Conservation (phyloP, 495 filamentous ascomycete genomes). For the Thermochaetoides thermophila region DNA sequence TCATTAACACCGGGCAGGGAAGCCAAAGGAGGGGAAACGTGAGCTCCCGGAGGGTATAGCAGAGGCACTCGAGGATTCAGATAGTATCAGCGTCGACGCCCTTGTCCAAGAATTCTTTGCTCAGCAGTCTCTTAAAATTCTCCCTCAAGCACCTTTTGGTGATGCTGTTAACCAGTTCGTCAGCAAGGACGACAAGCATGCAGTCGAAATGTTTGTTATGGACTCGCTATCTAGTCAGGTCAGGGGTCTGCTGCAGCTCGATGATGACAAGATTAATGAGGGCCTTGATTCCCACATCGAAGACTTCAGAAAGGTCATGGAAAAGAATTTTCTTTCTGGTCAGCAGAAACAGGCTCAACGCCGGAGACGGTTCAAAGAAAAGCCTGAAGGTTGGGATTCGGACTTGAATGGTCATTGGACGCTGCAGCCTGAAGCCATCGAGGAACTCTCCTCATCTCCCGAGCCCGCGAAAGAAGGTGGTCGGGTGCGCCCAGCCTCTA, state of each 20-base stretch:
- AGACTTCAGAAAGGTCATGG: constrained; percentile 50
- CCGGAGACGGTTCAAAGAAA: constrained; percentile 46
- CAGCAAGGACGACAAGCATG: constrained; percentile 88
- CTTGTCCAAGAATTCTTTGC: constrained; percentile 74
- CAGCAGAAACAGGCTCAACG: constrained; percentile 41
- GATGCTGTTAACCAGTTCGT: constrained; percentile 91
- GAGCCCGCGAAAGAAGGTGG: constrained; percentile 27
- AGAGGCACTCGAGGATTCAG: constrained; percentile 44
- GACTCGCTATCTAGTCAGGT: constrained; percentile 65
- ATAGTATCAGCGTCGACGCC: constrained; percentile 74
- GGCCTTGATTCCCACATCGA: constrained; percentile 60
- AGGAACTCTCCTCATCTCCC: constrained; percentile 25
- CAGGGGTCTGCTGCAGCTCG: constrained; percentile 55
- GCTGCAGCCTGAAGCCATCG: constrained; percentile 57
- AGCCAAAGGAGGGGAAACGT: constrained; percentile 22
- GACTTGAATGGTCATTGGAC: constrained; percentile 78
- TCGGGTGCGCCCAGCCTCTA: constrained; percentile 12
- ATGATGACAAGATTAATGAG: constrained; percentile 44
- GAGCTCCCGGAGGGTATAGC: constrained; percentile 44
- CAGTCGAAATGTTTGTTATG: constrained; percentile 77
- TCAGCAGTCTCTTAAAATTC: constrained; percentile 73
- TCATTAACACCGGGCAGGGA: constrained; percentile 11
- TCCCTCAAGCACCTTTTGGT: constrained; percentile 80
- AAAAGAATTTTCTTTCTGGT: constrained; percentile 56
- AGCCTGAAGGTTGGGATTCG: constrained; percentile 74